Evolutionary conservation across 2,329 filamentous ascomycete species (phyloP), one percentile per base, ranked within the genome.

Genomic region (Botrytis hyacinthi): DNA sequence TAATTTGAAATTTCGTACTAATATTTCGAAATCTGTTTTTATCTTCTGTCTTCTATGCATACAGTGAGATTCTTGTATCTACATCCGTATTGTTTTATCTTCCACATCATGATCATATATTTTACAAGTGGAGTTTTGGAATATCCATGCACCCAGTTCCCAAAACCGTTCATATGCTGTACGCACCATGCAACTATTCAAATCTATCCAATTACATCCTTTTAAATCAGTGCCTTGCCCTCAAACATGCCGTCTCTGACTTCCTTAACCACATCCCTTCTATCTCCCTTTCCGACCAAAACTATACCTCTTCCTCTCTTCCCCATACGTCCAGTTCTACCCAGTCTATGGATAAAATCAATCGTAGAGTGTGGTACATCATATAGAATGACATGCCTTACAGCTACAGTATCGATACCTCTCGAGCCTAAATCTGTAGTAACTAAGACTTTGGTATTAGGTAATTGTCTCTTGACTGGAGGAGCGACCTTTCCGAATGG

Each of bases 331-430:
- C 96, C 96, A 1, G 96, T 94, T 73, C 96, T 89, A 26, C 96
- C 96, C 7, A 98, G 89, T 26, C 97, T 92, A 83, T 99, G 97
- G 80, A 99, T 98, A 80, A 99, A 99, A 82, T 99, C 97, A 74
- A 99, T 97, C 0, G 94, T 97, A 0, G 93, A 97, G 81, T 98
- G 95, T 7, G 96, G 96, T n/a, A 99, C 95, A 81, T 99, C 94
- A 82, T 97, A 98, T 40, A 99, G 84, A 72, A 99, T 91, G 70
- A 99, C 96, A 77, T 97, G 93, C 73, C 93, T 89, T 29, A 98
- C 95, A 29, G 93, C 92, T 44, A 98, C 84, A 0, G 96, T 99
- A 82, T 99, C 96, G 78, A 99, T 97, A 76, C 96, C 96, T 77
- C 96, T 86, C 9, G 94, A 97, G 7, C 93, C 94, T 73, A 99